Evolutionary conservation across 805 yeast genomes (phyloP), one percentile per base, ranked within the genome.

Genomic region (Alloascoidea africana): DNA sequence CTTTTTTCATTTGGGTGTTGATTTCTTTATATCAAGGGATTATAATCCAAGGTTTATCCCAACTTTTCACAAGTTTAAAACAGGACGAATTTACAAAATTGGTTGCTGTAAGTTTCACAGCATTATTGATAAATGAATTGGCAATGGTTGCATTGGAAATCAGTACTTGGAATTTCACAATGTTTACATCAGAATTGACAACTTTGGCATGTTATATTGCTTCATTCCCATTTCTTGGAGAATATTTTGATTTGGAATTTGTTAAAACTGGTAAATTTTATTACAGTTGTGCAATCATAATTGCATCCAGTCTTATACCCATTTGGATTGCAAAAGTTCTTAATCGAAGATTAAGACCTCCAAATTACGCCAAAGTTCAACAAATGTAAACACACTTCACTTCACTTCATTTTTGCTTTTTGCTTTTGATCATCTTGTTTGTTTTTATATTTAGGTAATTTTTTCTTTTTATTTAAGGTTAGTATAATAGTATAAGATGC

Each of bases 311-410:
- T 4, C 62, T 89, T 40, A 56, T 85, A 27, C 98, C 98, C 0
- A 93, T 89, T 1, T 89, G 96, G 96, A 60, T 79, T 2, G 76
- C 77, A 2, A 83, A 83, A 55, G 66, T 81, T 3, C 60, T 89
- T 14, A 75, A 78, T 51, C 68, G 95, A 44, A 74, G 65, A 43
- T 56, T 91, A 40, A 73, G 86, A 46, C 97, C 98, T 2, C 98
- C 98, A 23, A 85, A 84, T 51, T 91, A 91, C 55, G 96, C 96
- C 5, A 91, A 91, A 56, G 97, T 91, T 33, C 97, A 87, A 55
- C 91, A 82, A 42, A 77, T 70, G 39, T 76, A 42, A 23, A 8
- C 30, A 23, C 30, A 23, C n/a, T 8, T 23, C 30, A 8, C 8
- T 23, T 23, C n/a, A 8, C n/a, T 23, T 8, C n/a, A 23, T 23